phyloP scores from a whole-genome alignment of 768 basidiomycete genomes.

The Tulasnella sp. region DNA sequence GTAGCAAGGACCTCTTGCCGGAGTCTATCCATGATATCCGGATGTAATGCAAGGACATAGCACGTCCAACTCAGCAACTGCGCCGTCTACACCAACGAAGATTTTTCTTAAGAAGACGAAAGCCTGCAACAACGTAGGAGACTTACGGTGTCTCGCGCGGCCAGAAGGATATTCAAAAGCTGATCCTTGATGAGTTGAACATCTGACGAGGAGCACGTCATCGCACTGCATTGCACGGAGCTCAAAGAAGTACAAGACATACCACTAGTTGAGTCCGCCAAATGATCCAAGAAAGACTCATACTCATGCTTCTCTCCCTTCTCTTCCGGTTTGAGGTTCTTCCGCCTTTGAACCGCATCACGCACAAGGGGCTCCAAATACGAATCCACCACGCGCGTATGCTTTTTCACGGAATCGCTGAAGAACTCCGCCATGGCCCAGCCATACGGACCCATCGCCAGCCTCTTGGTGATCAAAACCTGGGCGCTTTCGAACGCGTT shows the following conservation, averaged over 20 bases:
- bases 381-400: neutral
- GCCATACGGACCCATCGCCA: neutral
- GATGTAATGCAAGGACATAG: slow-evolving; percentile 34
- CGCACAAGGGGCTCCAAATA: slow-evolving; percentile 30
- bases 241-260: neutral
- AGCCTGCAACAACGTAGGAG: neutral
- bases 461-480: neutral
- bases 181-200: slow-evolving; percentile 25
- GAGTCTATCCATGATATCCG: slow-evolving; percentile 32
- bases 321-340: neutral
- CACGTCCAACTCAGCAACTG: slow-evolving; percentile 30
- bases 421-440: slow-evolving; percentile 33
- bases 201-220: neutral
- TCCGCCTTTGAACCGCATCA: slow-evolving; percentile 27
- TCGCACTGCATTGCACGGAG: too few species aligned
- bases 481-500: slow-evolving; percentile 34
- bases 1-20: slow-evolving; percentile 39
- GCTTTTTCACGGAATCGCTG: neutral
- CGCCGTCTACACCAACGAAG: slow-evolving; percentile 22
- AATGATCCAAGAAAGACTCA: slow-evolving; percentile 36
- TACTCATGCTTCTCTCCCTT: slow-evolving; percentile 18
- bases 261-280: slow-evolving; percentile 19
- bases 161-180: slow-evolving; percentile 36
- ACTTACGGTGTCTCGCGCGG: slow-evolving; percentile 35
- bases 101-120: neutral